These are phyloP conservation scores for Paramarasmius palmivorus DNA, from an alignment of 1,284 basidiomycete genomes.

Conservation along the genomic window DNA sequence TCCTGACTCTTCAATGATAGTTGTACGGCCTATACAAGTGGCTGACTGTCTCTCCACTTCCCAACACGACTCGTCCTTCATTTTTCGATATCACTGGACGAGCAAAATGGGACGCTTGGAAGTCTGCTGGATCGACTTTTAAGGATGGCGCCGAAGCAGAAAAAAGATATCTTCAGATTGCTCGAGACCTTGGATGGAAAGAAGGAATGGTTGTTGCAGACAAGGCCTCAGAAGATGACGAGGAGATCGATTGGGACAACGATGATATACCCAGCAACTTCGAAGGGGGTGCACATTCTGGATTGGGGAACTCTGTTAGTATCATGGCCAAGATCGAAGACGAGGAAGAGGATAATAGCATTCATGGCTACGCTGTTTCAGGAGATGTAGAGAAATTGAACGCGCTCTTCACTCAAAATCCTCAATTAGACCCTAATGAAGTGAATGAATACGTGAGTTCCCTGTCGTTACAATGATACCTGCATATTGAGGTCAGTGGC, in stretches of 20 bases:
- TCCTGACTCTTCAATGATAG: constrained; percentile 43
- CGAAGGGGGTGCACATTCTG: constrained; percentile 35
- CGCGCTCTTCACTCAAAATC: constrained; percentile 42
- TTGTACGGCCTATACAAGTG: constrained; percentile 88
- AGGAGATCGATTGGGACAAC: constrained; percentile 37
- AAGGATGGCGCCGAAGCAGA: constrained; percentile 46
- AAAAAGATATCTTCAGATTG: constrained; percentile 70
- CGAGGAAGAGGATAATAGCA: constrained; percentile 37
- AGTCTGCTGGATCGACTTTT: constrained; percentile 50
- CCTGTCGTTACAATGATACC: not conserved
- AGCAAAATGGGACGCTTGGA: constrained; percentile 91
- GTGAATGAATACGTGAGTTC: constrained; percentile 64
- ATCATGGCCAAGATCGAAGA: constrained; percentile 43
- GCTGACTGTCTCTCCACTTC: constrained; percentile 58
- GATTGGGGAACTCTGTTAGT: constrained; percentile 68
- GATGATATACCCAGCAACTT: constrained; percentile 28
- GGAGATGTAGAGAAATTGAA: constrained; percentile 52
- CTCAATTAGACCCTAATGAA: constrained; percentile 37
- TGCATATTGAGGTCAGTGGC: constrained; percentile 4
- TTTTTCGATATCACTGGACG: constrained; percentile 80
- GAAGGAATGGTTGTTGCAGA: constrained; percentile 30
- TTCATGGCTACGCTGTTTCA: constrained; percentile 69
- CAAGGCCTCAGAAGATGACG: constrained; percentile 25
- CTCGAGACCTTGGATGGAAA: constrained; percentile 67
- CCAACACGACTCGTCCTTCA: constrained; percentile 67